Conservation (phyloP, 176 grass and related monocot genomes). For the Eleusine indica region DNA sequence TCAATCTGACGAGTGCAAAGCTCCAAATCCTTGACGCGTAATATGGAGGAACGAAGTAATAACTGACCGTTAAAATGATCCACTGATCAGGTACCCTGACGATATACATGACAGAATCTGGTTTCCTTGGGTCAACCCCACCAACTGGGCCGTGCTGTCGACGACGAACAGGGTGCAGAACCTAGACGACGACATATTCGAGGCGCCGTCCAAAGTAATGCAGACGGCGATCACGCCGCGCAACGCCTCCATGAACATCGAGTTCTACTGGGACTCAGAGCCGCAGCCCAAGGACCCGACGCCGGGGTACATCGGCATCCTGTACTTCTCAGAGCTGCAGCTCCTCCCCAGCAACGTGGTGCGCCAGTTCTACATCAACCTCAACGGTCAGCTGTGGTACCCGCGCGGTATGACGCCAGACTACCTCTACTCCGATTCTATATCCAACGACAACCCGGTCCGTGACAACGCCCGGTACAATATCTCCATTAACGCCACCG, state of each 20-base stretch:
- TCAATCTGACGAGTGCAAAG: neutral
- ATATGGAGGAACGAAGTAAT: too few relatives aligned
- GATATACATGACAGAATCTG: neutral
- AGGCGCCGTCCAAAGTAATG: neutral
- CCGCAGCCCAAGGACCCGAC: neutral
- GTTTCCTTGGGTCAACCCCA: neutral
- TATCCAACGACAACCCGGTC: neutral
- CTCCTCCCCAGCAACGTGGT: constrained; percentile 8
- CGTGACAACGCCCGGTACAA: neutral
- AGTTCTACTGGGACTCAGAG: neutral
- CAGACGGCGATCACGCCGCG: neutral
- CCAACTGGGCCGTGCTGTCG: neutral
- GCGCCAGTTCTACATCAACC: constrained; percentile 38
- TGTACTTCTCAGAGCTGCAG: constrained; percentile 50
- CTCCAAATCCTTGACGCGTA: too few relatives aligned
- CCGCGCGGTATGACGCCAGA: neutral
- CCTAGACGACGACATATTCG: neutral
- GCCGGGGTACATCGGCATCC: neutral
- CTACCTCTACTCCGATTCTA: neutral
- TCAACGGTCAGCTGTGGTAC: constrained; percentile 27
- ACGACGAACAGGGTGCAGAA: constrained; percentile 25
- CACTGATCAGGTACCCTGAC: neutral
- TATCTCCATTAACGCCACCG: constrained; percentile 37
- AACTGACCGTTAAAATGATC: too few relatives aligned
- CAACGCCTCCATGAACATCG: neutral